Base-by-base conservation (phyloP, 257 asterid genomes). In the Linaria vulgaris region DNA sequence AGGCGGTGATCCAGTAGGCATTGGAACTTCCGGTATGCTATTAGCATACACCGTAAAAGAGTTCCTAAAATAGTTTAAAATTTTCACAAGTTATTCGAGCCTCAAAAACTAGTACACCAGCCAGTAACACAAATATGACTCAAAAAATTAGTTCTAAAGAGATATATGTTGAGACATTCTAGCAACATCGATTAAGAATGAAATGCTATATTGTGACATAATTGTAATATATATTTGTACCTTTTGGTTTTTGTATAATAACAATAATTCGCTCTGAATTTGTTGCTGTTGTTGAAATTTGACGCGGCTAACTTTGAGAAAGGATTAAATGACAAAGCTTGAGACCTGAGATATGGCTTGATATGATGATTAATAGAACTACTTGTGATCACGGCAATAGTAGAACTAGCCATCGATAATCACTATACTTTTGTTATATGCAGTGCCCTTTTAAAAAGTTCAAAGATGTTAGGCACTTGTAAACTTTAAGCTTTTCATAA, bases 1-100 rank as follows among this genome's bases (percentile, higher is more conserved):
- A 34, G 82, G 64, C 20, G 90, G 81, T 25, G 90, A 77, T 23
- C 69, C 80, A 2, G 94, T 45, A 17, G 95, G 87, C 41, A 67
- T 39, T 15, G 95, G 88, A 66, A 69, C 77, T 50, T 80, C 87
- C 0, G 91, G 87, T 13, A 50, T 70, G 19, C 62, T 52, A 45
- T 67, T 68, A 27, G 84, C 87, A 49, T 65, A 43, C 6, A 76
- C 84, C 1, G 41, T 41, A 15, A 75, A 75, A 27, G 80, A 48
- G 11, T 57, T 72, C 78, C 87, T 81, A 39, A 66, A 50, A 63
- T 24, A 19, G 16, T 39, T 21, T 7, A 25, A 41, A 65, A 53
- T 13, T 5, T 0, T 11, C 30, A 55, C 25, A 12, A 23, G 15
- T n/a, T 19, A 12, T 1, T 19, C 1, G 14, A 50, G 30, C 6